These are phyloP conservation scores for Spergularia azorica DNA, from an alignment of 179 eudicot species.

Conservation along the genomic window DNA sequence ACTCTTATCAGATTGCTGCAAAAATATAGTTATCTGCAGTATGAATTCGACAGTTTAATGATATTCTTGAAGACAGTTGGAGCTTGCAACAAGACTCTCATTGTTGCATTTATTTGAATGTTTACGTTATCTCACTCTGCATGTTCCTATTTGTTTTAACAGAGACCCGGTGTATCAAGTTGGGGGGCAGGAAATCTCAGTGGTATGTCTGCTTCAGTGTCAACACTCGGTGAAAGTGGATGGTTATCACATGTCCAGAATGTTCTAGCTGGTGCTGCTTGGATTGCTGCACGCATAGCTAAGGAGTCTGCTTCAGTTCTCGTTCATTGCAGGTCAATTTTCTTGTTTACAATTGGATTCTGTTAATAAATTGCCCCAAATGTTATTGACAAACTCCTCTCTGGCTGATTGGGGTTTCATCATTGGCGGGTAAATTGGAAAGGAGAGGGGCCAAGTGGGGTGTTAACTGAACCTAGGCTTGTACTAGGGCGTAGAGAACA, in stretches of 20 bases:
- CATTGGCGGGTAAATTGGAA: too few relatives aligned
- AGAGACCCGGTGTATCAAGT: slow-evolving; percentile 97
- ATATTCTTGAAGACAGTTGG: background rate
- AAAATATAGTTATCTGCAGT: background rate
- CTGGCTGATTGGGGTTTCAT: too few relatives aligned
- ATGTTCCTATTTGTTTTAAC: slow-evolving; percentile 23
- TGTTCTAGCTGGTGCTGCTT: slow-evolving; percentile 96
- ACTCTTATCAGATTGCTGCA: slow-evolving; percentile 3
- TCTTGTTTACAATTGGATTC: slow-evolving; percentile 1
- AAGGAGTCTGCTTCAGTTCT: slow-evolving; percentile 95
- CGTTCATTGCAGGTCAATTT: slow-evolving; percentile 93
- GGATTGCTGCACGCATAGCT: slow-evolving; percentile 98
- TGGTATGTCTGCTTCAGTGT: slow-evolving; percentile 99
- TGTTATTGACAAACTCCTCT: too few relatives aligned
- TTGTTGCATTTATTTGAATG: background rate
- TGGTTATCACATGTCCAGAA: slow-evolving; percentile 97
- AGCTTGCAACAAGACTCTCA: slow-evolving; percentile 4
- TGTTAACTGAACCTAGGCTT: background rate
- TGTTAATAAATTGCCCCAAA: background rate
- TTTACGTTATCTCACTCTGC: slow-evolving; percentile 17
- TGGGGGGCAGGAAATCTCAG: slow-evolving; percentile 99
- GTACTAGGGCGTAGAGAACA: background rate
- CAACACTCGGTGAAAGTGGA: slow-evolving; percentile 97
- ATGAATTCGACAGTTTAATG: background rate
- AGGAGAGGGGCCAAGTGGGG: background rate